phyloP scores from a whole-genome alignment of 179 eudicot genomes.

The Drosera spatulata region DNA sequence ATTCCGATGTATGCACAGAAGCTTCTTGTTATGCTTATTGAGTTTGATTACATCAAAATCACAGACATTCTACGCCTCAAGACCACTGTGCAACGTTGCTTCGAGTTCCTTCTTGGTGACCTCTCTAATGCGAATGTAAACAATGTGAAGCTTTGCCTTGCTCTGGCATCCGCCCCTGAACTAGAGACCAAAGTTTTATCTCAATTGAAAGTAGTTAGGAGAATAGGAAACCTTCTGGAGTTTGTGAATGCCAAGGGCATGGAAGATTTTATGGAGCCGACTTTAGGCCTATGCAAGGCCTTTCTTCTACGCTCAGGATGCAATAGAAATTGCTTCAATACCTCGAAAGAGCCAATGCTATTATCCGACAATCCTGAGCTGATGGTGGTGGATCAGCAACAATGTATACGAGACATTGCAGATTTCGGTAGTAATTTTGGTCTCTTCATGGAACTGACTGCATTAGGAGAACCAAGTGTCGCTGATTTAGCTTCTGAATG shows the following conservation, averaged over 20 bases:
- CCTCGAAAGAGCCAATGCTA: conserved; percentile 42
- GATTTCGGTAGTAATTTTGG: conserved; percentile 73
- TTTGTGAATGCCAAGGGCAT: conserved; percentile 72
- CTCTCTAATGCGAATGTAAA: conserved; percentile 62
- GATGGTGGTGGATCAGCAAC: conserved; percentile 31
- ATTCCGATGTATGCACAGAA: conserved; percentile 91
- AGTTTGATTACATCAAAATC: conserved; percentile 61
- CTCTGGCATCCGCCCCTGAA: conserved; percentile 80
- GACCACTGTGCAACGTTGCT: conserved; percentile 67
- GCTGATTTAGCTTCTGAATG: conserved; percentile 81
- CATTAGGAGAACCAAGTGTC: conserved; percentile 25
- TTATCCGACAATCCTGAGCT: conserved; percentile 23
- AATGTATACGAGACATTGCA: conserved; percentile 55
- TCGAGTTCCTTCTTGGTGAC: conserved; percentile 69
- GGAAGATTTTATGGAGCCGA: conserved; percentile 83
- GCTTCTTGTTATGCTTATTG: conserved; percentile 88
- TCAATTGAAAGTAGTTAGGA: conserved; percentile 67
- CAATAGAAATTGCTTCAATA: conserved; percentile 24
- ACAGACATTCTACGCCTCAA: conserved; percentile 63
- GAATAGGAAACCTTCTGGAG: conserved; percentile 71
- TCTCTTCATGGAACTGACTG: conserved; percentile 49
- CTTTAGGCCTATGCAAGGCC: conserved; percentile 66
- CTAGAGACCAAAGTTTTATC: conserved; percentile 63
- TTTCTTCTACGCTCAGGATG: conserved; percentile 56
- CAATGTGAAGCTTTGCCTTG: conserved; percentile 78